Conservation (phyloP, 2,329 filamentous ascomycete species). For the Claviceps lovelessii region DNA sequence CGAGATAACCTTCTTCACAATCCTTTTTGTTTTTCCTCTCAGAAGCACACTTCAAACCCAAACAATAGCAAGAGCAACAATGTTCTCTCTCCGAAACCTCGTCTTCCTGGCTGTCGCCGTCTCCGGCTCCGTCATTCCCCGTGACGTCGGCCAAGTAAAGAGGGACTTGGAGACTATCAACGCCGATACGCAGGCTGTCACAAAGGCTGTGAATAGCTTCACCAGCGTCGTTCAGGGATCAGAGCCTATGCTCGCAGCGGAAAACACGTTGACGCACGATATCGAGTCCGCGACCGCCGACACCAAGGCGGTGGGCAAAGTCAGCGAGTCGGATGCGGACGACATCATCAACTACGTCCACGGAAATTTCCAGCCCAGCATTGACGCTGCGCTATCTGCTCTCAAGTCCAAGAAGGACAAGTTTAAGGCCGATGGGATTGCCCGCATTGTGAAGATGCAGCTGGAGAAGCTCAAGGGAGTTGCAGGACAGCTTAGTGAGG, state of each 20-base stretch:
- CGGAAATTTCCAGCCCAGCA: background rate
- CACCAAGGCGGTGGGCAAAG: background rate
- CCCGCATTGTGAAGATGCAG: background rate
- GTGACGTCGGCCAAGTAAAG: background rate
- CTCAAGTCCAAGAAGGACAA: background rate
- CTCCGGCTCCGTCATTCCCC: background rate
- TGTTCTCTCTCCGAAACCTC: conserved; percentile 2
- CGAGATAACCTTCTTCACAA: background rate
- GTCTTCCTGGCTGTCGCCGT: conserved; percentile 3
- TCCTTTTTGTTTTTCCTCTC: background rate
- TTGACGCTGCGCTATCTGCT: background rate
- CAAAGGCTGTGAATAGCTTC: background rate
- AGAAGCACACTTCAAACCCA: background rate
- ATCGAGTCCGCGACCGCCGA: background rate
- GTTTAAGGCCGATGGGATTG: background rate
- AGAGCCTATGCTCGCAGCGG: background rate
- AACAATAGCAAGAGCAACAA: background rate
- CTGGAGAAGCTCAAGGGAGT: background rate
- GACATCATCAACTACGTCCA: background rate
- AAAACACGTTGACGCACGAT: background rate
- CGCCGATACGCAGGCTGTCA: background rate
- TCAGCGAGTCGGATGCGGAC: background rate
- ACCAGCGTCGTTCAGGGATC: background rate
- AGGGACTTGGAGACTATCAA: background rate
- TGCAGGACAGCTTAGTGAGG: background rate